Percentiles rank a stretch among this genome's conserved stretches.
Evolutionary conservation across 306 rosid species (phyloP).

Genomic region (Cicer chorassanicum): DNA sequence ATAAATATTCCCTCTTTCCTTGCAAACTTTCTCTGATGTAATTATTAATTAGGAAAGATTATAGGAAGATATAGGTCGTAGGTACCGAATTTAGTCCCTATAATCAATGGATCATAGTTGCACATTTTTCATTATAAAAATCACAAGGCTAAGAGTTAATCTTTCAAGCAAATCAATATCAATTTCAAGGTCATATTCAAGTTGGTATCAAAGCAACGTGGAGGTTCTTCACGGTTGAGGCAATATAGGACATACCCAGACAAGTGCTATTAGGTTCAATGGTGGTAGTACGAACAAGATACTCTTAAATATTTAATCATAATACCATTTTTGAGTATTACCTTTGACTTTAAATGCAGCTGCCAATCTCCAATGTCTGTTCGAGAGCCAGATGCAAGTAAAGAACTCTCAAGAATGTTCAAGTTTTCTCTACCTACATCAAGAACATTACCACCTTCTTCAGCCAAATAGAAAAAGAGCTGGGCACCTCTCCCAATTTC

Average conservation of each 20-base stretch:
- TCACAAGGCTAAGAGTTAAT: background rate
- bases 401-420: conserved; percentile 57
- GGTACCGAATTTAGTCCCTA: background rate
- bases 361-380: conserved; percentile 89
- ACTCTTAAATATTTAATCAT: conserved; percentile 27
- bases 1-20: background rate
- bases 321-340: conserved; percentile 46
- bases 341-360: conserved; percentile 90
- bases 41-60: background rate
- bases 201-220: background rate
- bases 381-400: conserved; percentile 81
- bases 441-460: conserved; percentile 76
- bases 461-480: conserved; percentile 92
- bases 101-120: background rate
- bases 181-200: conserved; percentile 7
- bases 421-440: conserved; percentile 57
- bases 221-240: background rate
- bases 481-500: conserved; percentile 60
- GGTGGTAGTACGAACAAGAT: conserved; percentile 4
- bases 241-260: background rate
- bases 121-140: background rate
- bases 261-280: background rate
- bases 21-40: background rate
- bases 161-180: conserved; percentile 5
- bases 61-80: background rate